Evolutionary conservation across 768 basidiomycete species (phyloP), one percentile per base, ranked within the genome.

Genomic region (Kwoniella botswanensis): DNA sequence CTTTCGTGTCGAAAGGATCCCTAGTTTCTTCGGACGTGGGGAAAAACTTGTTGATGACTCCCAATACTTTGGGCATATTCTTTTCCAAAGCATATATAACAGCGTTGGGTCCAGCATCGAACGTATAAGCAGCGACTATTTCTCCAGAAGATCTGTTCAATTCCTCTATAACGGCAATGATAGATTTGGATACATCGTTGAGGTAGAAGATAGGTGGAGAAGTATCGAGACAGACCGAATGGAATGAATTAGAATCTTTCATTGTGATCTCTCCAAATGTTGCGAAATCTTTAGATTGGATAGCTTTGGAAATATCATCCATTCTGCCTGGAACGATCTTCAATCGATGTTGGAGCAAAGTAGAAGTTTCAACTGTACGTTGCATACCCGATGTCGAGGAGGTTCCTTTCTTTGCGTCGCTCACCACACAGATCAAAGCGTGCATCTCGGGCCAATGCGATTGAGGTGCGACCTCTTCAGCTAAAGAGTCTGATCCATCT

Each of bases 191-290:
- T 77, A 96, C 93, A 84, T 99, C 97, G 86, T 98, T 98, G 89
- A 99, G 90, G 87, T 99, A 99, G 84, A 99, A 98, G 84, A 98
- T 98, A 54, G 97, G 97, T 0, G 97, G 97, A 54, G 91, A 89
- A 0, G 97, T 98, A 85, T 99, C 97, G 74, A 98, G 90, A 61
- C 92, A 92, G 74, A 98, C 93, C 29, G 97, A 94, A 82, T 99
- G 97, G 89, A 99, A 99, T 86, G 93, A 92, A 86, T 99, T 99
- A 63, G 94, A 96, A 83, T 99, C 97, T 60, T 88, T 89, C 94
- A 98, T 99, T 22, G 97, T 99, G 83, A 98, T 88, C 71, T 86
- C 85, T 0, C 94, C 97, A 75, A 99, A 99, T 0, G 88, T 74
- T 77, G 94, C 90, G 82, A 99, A 99, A 84, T 98, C 92, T 74